These are phyloP conservation scores for Straminergon stramineum DNA, from an alignment of 225 moss, liverwort and hornwort genomes.

Conservation along the genomic window DNA sequence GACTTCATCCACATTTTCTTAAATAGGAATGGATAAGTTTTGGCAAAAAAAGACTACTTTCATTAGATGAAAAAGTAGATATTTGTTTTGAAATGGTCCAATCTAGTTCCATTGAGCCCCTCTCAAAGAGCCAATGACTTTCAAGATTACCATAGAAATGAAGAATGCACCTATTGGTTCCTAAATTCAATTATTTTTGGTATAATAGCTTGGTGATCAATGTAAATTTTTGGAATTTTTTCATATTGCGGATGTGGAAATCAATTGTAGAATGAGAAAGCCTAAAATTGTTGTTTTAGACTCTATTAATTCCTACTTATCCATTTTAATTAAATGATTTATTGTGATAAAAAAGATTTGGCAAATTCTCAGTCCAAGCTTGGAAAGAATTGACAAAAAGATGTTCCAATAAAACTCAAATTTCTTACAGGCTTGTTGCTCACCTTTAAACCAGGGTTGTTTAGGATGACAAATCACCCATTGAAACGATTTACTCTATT, in stretches of 20 bases:
- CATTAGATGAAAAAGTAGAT: neutral
- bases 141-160: neutral
- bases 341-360: neutral
- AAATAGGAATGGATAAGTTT: neutral
- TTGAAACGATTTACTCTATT: neutral
- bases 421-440: neutral
- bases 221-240: neutral
- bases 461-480: neutral
- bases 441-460: fast-evolving
- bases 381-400: neutral
- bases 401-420: neutral
- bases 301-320: fast-evolving
- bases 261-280: fast-evolving
- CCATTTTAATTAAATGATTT: neutral
- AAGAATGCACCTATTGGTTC: neutral
- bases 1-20: neutral
- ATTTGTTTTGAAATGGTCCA: too few species aligned
- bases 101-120: fast-evolving
- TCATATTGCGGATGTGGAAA: fast-evolving
- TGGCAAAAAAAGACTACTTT: neutral
- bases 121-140: neutral
- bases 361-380: fast-evolving
- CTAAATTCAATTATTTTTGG: neutral
- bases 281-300: neutral
- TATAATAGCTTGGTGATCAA: fast-evolving